Percentiles rank a stretch among this genome's conserved stretches.
phyloP scores from a whole-genome alignment of 164 flowering plant genomes.

The Pachysandra terminalis region DNA sequence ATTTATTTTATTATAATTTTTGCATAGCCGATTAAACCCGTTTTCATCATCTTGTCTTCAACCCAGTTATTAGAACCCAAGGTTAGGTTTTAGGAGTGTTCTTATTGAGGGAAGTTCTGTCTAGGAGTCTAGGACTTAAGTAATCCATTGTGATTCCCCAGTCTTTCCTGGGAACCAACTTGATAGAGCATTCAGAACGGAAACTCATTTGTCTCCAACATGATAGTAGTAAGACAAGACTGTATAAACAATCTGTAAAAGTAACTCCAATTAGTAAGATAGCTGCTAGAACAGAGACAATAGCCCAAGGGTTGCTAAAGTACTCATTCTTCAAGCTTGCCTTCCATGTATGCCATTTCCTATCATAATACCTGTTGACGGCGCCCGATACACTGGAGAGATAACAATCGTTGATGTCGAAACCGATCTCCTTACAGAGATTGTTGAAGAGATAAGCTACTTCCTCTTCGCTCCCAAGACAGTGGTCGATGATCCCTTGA shows the following conservation, averaged over 20 bases:
- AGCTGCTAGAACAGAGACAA: not conserved
- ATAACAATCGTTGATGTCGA: not conserved
- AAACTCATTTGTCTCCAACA: too few species aligned
- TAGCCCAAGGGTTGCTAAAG: slow-evolving; percentile 1
- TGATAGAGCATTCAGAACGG: too few species aligned
- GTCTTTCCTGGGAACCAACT: too few species aligned
- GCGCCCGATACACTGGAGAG: not conserved
- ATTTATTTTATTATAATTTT: too few species aligned
- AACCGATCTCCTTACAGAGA: not conserved
- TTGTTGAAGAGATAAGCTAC: not conserved
- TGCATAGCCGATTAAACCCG: too few species aligned
- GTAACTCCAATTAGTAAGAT: not conserved
- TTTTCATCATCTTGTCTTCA: too few species aligned
- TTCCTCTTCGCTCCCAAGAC: too few species aligned
- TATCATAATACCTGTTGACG: not conserved
- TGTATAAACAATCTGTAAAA: not conserved
- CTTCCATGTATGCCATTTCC: not conserved
- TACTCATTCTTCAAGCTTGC: not conserved
- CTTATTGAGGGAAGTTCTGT: too few species aligned
- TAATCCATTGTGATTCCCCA: too few species aligned
- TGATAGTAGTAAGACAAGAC: not conserved
- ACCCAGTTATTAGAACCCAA: too few species aligned
- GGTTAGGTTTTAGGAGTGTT: too few species aligned
- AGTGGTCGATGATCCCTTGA: not conserved
- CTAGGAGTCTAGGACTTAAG: too few species aligned